phyloP scores from a whole-genome alignment of 768 basidiomycete species.

The Auricularia auricula-judae region DNA sequence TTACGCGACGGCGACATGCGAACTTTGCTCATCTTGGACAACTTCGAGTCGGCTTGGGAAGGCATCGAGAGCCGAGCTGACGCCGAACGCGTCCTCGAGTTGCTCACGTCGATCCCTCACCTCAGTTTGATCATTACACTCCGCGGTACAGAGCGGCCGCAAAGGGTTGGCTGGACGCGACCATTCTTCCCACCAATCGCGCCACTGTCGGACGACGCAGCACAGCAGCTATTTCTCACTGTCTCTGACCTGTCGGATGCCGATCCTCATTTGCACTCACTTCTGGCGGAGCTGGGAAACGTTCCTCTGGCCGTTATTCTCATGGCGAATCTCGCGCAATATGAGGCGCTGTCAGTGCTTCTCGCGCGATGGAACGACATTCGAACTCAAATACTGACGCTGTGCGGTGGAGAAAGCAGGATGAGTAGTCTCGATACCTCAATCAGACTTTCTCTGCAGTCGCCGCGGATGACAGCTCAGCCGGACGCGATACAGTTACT shows the following conservation, averaged over 20 bases:
- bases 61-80: background rate
- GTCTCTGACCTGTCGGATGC: background rate
- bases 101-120: background rate
- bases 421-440: background rate
- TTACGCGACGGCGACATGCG: conserved; percentile 9
- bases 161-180: background rate
- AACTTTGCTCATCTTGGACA: background rate
- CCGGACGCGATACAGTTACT: background rate
- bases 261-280: background rate
- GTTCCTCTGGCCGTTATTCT: background rate
- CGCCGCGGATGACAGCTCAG: background rate
- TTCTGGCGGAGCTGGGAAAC: background rate
- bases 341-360: background rate
- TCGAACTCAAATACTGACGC: background rate
- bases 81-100: background rate
- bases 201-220: background rate
- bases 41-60: background rate
- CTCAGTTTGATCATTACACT: background rate
- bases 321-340: background rate
- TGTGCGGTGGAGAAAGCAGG: background rate
- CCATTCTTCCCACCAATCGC: background rate
- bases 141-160: background rate
- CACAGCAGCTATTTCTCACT: background rate
- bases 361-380: background rate
- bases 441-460: background rate